Conservation (phyloP, 306 rosid genomes). For the Sicyos edulis region DNA sequence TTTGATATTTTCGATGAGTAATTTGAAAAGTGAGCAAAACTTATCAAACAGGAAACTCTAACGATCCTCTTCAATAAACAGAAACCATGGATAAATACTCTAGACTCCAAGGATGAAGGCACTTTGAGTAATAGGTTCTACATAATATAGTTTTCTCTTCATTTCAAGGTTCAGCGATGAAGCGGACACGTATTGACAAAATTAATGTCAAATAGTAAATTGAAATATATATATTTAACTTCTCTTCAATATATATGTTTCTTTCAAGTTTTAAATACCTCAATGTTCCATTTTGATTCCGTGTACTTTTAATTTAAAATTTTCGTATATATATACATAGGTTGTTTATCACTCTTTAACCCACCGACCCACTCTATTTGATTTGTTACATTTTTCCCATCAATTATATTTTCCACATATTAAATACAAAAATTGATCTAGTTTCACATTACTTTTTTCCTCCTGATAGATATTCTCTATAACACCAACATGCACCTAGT, state of each 20-base stretch:
- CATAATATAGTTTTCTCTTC: neutral
- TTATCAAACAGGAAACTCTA: neutral
- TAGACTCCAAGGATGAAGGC: neutral
- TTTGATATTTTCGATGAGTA: neutral
- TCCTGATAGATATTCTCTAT: neutral
- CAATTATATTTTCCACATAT: neutral
- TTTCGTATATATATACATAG: neutral
- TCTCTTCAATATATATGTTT: neutral
- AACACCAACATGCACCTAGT: slow-evolving; percentile 1
- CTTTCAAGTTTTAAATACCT: neutral
- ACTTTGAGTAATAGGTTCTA: neutral
- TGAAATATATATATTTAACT: neutral
- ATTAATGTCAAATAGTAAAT: neutral
- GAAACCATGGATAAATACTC: neutral
- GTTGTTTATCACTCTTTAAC: neutral
- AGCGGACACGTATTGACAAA: neutral
- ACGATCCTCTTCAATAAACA: neutral
- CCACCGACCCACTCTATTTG: neutral
- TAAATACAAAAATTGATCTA: neutral
- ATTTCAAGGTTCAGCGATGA: neutral
- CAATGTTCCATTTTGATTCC: neutral
- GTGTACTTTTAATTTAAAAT: neutral
- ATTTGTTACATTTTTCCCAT: neutral
- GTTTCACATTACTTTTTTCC: slow-evolving; percentile 6
- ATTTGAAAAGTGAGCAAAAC: neutral